Base-by-base conservation (phyloP, 352 stramenopile species). In the Lagenidium giganteum region DNA sequence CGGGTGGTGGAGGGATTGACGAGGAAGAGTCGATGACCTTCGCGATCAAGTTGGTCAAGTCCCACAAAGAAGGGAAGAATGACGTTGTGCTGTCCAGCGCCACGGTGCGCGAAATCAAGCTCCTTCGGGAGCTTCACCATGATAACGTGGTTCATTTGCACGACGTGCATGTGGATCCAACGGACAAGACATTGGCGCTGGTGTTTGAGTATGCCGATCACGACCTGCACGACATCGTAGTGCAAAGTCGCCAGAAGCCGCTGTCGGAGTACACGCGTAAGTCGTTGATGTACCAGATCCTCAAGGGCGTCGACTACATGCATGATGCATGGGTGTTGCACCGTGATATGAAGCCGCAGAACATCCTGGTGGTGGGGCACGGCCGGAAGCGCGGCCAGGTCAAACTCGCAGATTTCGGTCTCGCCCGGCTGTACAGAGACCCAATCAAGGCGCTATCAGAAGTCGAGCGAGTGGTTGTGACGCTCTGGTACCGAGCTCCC, bases 401-500 rank as follows among this genome's bases (percentile, higher is more conserved):
- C n/a, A 95, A 95, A 42, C 51, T 93, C 3, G 78, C 63, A 28
- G 84, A 95, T 60, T 89, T 95, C 29, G 84, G 84, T 6, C 59
- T 95, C 2, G 83, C 84, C n/a, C 76, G 84, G 9, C 70, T 93
- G 23, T 95, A 93, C 64, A 88, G 86, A 40, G 81, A 94, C 52
- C 84, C 84, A 5, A 87, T 95, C 47, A 93, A 94, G 43, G 78
- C 82, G 23, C 69, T 95, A 4, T 87, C 83, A 27, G 83, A 94
- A 42, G 83, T 94, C 7, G 83, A 94, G 56, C 72, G 82, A 17
- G 79, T 97, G 32, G 95, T 98, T 14, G 95, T 98, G 41, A 98
- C 93, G 22, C 70, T 98, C 5, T 98, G 93, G 95, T 98, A 98
- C 48, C 78, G 94, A 8, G 91, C 93, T 6, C 93, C 93, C 1